A percentile compares a stretch with the other conserved stretches of the same genome.
Conservation (phyloP, 2,329 filamentous ascomycete genomes). For the Aspergillus terreus region DNA sequence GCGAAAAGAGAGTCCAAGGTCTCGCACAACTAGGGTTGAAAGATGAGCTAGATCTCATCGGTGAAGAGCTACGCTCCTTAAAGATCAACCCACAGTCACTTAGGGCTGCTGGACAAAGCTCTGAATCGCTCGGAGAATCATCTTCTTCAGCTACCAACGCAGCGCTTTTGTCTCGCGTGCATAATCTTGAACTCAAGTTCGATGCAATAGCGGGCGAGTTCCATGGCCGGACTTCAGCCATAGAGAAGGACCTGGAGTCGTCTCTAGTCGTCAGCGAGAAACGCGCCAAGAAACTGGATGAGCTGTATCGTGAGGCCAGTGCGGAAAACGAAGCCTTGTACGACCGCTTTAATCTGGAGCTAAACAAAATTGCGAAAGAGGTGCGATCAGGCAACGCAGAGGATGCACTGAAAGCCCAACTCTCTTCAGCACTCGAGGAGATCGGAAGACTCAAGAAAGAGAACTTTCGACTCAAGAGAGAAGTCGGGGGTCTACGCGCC, state of each 20-base stretch:
- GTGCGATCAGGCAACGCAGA: conserved; percentile 73
- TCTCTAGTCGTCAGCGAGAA: conserved; percentile 70
- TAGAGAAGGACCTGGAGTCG: conserved; percentile 68
- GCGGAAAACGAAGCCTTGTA: conserved; percentile 93
- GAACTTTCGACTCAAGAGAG: conserved; percentile 76
- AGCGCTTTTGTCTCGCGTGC: conserved; percentile 50
- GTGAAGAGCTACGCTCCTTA: conserved; percentile 66
- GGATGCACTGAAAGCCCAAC: conserved; percentile 67
- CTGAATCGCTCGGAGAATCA: conserved; percentile 11
- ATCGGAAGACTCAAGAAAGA: conserved; percentile 75
- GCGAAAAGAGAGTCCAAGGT: conserved; percentile 71
- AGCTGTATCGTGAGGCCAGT: conserved; percentile 80
- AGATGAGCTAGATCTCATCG: conserved; percentile 74
- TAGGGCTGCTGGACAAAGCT: conserved; percentile 33
- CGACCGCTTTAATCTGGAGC: conserved; percentile 85
- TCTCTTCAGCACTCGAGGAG: conserved; percentile 75
- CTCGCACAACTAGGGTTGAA: conserved; percentile 67
- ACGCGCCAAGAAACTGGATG: conserved; percentile 78
- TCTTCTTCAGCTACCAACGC: conserved; percentile 17
- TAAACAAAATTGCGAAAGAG: conserved; percentile 76
- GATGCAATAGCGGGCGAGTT: conserved; percentile 58
- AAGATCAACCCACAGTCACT: conserved; percentile 32
- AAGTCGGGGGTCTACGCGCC: conserved; percentile 68
- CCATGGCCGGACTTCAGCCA: conserved; percentile 56
- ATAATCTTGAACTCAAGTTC: conserved; percentile 65